Base-by-base conservation (phyloP, 345 rosid species). In the Triadica sebifera region DNA sequence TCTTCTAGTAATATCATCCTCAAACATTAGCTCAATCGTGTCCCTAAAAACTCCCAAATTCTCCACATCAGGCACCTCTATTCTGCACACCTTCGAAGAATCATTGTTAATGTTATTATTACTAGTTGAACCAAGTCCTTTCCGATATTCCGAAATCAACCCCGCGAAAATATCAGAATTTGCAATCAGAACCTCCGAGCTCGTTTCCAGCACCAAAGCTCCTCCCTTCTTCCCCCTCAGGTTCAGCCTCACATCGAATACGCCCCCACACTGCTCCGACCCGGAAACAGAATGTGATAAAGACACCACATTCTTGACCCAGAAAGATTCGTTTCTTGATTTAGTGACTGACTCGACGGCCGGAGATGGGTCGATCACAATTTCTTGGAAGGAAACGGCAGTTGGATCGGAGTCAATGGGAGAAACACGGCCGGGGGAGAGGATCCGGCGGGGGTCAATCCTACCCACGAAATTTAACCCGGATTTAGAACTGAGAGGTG, bases 351-450 rank as follows among this genome's bases (percentile, higher is more conserved):
- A 56, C 64, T 78, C 83, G 50, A 49, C 70, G 8, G 64, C 69
- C 5, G 78, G 73, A 1, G 79, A 68, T 0, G 81, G 81, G 57
- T 52, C 71, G 37, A 72, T 74, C 65, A 61, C 65, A 25, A 71
- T 45, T 13, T 84, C 86, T 65, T 74, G 84, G 56, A 24, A 19
- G 50, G 83, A 56, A 4, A 66, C 75, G 78, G 66, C 52, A 38
- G 74, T 77, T 29, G 83, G 86, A 76, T 86, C 87, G 37, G 90
- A 80, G 81, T 94, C 98, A 50, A 94, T 91, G 3, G 98, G 98
- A 16, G 98, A 94, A 76, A 94, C 97, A 47, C 98, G 92, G 46
- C 98, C 98, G 7, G 97, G 98, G 0, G 98, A 94, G 77, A 92
- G 85, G 84, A 94, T 94, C 81, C 97, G 85, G 55, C 97, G 93